Evolutionary conservation across 2,329 filamentous ascomycete species (phyloP), one percentile per base, ranked within the genome.

Genomic region (Exophiala bonariae): DNA sequence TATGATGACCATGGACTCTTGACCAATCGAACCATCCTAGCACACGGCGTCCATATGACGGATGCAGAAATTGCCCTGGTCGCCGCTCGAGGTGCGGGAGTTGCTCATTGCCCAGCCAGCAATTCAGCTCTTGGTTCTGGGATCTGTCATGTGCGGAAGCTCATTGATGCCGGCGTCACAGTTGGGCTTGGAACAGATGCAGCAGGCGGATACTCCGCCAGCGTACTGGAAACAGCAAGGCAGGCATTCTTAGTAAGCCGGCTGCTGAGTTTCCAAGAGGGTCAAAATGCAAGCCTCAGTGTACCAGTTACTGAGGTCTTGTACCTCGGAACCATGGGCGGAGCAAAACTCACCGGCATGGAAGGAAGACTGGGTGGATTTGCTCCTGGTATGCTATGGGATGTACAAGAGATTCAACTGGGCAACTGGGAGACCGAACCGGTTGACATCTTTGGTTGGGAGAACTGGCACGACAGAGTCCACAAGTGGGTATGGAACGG

Each of bases 401-500:
- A 99, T 75, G 90, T 88, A 49, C 89, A 96, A 74, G 75, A 96
- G 59, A 76, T 97, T 42, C 73, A 77, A 8, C 66, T 96, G 18
- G 41, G 60, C 11, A 55, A 47, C 3, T 75, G 81, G 7, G 52
- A 56, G 13, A 41, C 51, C 3, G 52, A 46, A 19, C 48, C 53
- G 13, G 89, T 96, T 0, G 90, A 96, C 67, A 67, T 96, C 0
- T 97, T 96, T 73, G 91, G 90, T 1, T 89, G 85, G 80, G 92
- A 97, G 77, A 80, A 64, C n/a, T 95, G 87, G 88, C 80, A 85
- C 26, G 89, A 97, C 61, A 81, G 76, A 62, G 71, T 97, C 10
- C 87, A 89, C 43, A 97, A 97, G 75, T 97, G 93, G 93, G 75
- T 96, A 51, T 97, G 87, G 69, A 87, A 81, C 55, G 93, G 93